Base-by-base conservation (phyloP, 306 rosid species). In the Glycyrrhiza uralensis region DNA sequence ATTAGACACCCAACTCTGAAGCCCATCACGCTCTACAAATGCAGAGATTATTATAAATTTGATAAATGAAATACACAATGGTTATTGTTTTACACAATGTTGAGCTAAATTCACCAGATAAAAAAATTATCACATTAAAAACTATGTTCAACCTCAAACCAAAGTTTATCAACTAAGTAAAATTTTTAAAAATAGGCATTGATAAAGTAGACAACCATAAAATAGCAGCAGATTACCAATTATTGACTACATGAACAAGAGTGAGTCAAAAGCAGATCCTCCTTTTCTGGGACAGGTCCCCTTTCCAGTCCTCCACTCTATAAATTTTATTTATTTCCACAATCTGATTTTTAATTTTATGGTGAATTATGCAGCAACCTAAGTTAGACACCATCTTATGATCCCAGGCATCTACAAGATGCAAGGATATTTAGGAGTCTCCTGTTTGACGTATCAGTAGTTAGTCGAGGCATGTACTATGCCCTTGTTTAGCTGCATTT, bases 41-140 rank as follows among this genome's bases (percentile, higher is more conserved):
- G 58, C 28, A 76, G 11, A 76, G 78, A 75, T 70, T 47, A 55
- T 57, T 66, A 29, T 32, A 7, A 55, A 55, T 62, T 49, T 57
- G 26, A 67, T 58, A 3, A 50, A 30, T 24, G 46, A 39, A 51
- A 30, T 24, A 60, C 15, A 26, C 38, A 62, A 38, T 23, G 68
- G 67, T 74, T 38, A 14, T 24, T 32, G 45, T 20, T 74, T 20
- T 26, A 33, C 55, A 58, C 13, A 61, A 67, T 58, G 35, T 49
- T 57, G 41, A 14, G 65, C 4, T 12, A 39, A 69, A 23, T 17
- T 45, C 9, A 55, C n/a, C n/a, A 2, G 17, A 63, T 52, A 30
- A 10, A 36, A 45, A 56, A 42, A 19, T 36, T 4, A 20, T 42
- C 56, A 42, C 23, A 36, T 26, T 9, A 35, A 61, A 66, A 62